Evolutionary conservation across 352 stramenopile genomes (phyloP).

Genomic region (Aphanomyces euteiches): DNA sequence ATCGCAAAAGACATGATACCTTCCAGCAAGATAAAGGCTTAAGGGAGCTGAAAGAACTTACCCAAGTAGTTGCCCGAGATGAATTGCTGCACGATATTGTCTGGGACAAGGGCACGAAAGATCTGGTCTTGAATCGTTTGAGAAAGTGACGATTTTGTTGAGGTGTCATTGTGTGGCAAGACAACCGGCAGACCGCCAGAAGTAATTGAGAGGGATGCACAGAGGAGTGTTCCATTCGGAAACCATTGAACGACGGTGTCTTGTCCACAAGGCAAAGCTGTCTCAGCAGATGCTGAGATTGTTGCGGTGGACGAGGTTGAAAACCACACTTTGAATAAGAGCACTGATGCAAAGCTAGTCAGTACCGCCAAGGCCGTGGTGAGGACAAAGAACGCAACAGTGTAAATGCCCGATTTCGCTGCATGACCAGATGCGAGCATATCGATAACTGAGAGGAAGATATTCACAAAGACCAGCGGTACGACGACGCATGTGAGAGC

Average conservation of each 20-base stretch:
- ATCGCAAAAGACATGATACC: conserved; percentile 27
- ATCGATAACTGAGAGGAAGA: conserved; percentile 27
- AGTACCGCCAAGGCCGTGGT: conserved; percentile 16
- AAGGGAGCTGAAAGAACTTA: neutral
- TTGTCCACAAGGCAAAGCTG: neutral
- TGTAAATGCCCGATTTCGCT: conserved; percentile 1
- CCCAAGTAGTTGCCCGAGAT: conserved; percentile 23
- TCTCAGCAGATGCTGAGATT: neutral
- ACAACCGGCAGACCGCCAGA: neutral
- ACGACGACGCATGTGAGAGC: conserved; percentile 29
- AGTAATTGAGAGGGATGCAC: neutral
- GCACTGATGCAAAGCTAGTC: conserved; percentile 1
- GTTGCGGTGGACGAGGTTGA: neutral
- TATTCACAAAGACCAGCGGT: conserved; percentile 29
- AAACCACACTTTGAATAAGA: conserved; percentile 23
- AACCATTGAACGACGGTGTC: conserved; percentile 4
- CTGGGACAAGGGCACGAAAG: conserved; percentile 21
- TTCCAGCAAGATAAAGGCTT: neutral
- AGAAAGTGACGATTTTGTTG: conserved; percentile 5
- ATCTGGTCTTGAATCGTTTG: conserved; percentile 31
- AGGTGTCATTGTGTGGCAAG: neutral
- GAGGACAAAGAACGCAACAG: conserved; percentile 13
- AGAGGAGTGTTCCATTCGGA: conserved; percentile 21
- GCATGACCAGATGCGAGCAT: conserved; percentile 21
- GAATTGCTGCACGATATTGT: conserved; percentile 30